Evolutionary conservation across 2,329 filamentous ascomycete species (phyloP).

Genomic region (Metarhizium brunneum): DNA sequence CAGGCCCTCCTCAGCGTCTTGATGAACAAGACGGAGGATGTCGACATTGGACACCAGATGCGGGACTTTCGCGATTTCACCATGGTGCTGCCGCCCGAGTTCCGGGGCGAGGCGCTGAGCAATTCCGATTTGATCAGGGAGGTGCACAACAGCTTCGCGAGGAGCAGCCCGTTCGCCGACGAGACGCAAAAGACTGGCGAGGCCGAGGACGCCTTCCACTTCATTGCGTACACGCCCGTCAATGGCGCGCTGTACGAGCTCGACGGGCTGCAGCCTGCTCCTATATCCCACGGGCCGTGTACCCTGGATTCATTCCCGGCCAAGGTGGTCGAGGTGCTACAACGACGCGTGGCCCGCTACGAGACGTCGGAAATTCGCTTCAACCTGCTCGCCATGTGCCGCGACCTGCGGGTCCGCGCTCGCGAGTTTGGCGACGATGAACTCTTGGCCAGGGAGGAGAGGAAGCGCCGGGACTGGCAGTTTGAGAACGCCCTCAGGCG

Average conservation of each 20-base stretch:
- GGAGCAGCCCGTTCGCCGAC: constrained; percentile 82
- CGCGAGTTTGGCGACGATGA: constrained; percentile 76
- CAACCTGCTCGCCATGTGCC: constrained; percentile 87
- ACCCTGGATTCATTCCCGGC: constrained; percentile 61
- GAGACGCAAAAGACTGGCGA: constrained; percentile 64
- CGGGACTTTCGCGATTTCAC: constrained; percentile 82
- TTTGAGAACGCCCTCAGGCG: constrained; percentile 89
- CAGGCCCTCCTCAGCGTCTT: constrained; percentile 89
- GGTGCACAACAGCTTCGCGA: constrained; percentile 85
- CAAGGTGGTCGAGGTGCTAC: constrained; percentile 78
- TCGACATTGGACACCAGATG: constrained; percentile 65
- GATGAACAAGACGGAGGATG: constrained; percentile 65
- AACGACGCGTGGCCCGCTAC: constrained; percentile 75
- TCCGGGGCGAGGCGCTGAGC: constrained; percentile 50
- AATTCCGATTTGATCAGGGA: constrained; percentile 61
- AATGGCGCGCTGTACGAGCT: constrained; percentile 81
- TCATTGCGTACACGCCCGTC: constrained; percentile 86
- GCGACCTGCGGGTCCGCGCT: constrained; percentile 69
- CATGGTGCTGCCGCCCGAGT: constrained; percentile 68
- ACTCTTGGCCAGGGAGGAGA: constrained; percentile 67
- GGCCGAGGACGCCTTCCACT: constrained; percentile 90
- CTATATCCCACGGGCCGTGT: constrained; percentile 80
- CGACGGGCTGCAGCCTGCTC: constrained; percentile 86
- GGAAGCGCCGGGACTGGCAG: constrained; percentile 77
- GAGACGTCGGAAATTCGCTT: constrained; percentile 84